Conservation (phyloP, 1,139 yeast species). For the Blastobotrys apis region DNA sequence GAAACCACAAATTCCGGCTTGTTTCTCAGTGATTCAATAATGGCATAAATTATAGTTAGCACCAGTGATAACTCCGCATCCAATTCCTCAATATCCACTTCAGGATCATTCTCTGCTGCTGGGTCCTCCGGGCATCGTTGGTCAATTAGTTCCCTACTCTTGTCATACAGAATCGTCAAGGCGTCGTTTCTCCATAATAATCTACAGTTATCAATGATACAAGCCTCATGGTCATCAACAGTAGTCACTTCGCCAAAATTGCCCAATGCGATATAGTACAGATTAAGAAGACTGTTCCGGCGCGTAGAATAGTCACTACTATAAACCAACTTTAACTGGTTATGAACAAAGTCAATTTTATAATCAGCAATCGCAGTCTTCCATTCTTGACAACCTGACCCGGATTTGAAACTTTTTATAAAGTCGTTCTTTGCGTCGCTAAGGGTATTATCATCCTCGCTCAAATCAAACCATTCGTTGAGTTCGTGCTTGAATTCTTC, state of each 20-base stretch:
- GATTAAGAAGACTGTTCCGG: conserved; percentile 17
- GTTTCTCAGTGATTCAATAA: conserved; percentile 38
- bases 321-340: conserved; percentile 1
- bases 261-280: conserved; percentile 43
- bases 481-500: conserved; percentile 28
- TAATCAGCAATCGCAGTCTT: conserved; percentile 12
- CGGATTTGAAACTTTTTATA: conserved; percentile 6
- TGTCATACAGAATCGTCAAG: conserved; percentile 22
- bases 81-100: conserved; percentile 4
- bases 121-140: conserved; percentile 20
- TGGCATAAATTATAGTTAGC: conserved; percentile 53
- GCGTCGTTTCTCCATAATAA: conserved; percentile 26
- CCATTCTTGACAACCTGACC: conserved; percentile 12
- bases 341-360: conserved; percentile 13
- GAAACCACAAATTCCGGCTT: conserved; percentile 26
- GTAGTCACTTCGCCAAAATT: conserved; percentile 35
- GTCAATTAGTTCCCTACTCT: conserved; percentile 20
- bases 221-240: conserved; percentile 38
- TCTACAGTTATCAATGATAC: conserved; percentile 34
- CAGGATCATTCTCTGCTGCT: conserved; percentile 13
- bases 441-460: conserved; percentile 21
- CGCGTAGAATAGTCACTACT: conserved; percentile 3
- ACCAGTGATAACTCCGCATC: conserved; percentile 39
- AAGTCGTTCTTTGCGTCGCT: conserved; percentile 24
- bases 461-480: conserved; percentile 37